phyloP scores from a whole-genome alignment of 2,329 filamentous ascomycete species.

The Cladosporium austrohemisphaericum region DNA sequence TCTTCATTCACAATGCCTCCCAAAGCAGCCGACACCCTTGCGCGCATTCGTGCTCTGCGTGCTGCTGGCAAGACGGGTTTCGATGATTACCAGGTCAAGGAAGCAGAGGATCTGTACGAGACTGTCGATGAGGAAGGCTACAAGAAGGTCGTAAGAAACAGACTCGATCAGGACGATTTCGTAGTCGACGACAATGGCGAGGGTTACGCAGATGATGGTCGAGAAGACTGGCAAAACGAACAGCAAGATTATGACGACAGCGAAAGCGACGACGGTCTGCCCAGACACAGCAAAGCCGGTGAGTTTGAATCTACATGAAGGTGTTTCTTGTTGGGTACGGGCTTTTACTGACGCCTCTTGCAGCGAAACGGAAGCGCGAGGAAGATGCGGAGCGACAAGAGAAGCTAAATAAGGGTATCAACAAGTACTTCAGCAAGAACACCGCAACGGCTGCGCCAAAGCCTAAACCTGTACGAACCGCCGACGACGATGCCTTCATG shows the following conservation, averaged over 20 bases:
- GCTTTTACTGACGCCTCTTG: conserved; percentile 16
- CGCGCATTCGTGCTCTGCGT: conserved; percentile 78
- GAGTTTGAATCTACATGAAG: conserved; percentile 16
- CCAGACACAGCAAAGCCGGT: conserved; percentile 57
- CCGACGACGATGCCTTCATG: conserved; percentile 87
- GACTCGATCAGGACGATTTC: conserved; percentile 92
- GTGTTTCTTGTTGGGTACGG: background rate
- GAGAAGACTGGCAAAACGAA: conserved; percentile 86
- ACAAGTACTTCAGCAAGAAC: conserved; percentile 87
- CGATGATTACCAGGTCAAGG: conserved; percentile 78
- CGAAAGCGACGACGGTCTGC: conserved; percentile 69
- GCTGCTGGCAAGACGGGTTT: conserved; percentile 88
- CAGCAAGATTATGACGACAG: conserved; percentile 62
- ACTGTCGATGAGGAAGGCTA: conserved; percentile 96
- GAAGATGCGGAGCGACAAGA: conserved; percentile 82
- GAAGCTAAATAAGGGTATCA: conserved; percentile 86
- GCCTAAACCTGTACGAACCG: conserved; percentile 57
- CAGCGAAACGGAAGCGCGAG: conserved; percentile 82
- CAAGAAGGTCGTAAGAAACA: conserved; percentile 87
- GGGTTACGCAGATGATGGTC: conserved; percentile 92
- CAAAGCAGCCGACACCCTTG: conserved; percentile 43
- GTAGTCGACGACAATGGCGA: conserved; percentile 98
- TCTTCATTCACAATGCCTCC: conserved; percentile 26
- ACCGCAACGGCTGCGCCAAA: conserved; percentile 63
- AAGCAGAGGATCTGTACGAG: conserved; percentile 84